Base-by-base conservation (phyloP, 2,329 filamentous ascomycete genomes). In the Alternaria viburni region DNA sequence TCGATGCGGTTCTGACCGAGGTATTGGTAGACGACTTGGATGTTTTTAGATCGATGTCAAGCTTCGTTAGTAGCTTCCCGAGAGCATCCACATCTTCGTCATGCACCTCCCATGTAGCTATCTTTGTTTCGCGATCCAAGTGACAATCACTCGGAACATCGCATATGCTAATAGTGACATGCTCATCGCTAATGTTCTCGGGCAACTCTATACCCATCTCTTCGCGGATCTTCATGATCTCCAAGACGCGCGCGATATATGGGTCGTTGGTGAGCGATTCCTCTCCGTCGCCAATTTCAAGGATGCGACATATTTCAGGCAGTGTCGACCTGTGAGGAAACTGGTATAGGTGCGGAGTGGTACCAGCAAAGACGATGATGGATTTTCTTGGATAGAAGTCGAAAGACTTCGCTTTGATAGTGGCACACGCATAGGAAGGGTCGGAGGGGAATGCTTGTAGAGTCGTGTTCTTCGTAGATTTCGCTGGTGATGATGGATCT, bases 171-270 rank as follows among this genome's bases (percentile, higher is more conserved):
- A 71, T 64, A 4, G 66, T 26, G 5, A 71, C 54, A 12, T 23
- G 43, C 15, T 59, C 36, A 7, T 64, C 65, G 28, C 44, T 17
- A 11, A 52, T n/a, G 3, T 41, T 56, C 15, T 68, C 64, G 3
- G 68, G 69, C 13, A 68, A 47, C 23, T 43, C 13, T 6, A 70
- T 54, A 3, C 65, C 65, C 41, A 63, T 58, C 8, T 57, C 45
- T 10, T 64, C 61, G 25, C 67, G 61, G 8, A 57, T 54, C 11
- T 66, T 54, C 19, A 73, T 49, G 12, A 71, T 71, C 13, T 68
- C 51, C 17, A 65, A 32, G 28, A 72, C 46, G n/a, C 59, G 61
- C 1, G 13, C 17, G 8, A 56, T 15, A 15, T 47, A 44, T 5
- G 46, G 25, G 21, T 68, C 61, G 1, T 51, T 12, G 28, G 57